Percentiles rank a stretch among this genome's conserved stretches.
Conservation (phyloP, 2,329 filamentous ascomycete genomes). For the Cercospora berteroae region DNA sequence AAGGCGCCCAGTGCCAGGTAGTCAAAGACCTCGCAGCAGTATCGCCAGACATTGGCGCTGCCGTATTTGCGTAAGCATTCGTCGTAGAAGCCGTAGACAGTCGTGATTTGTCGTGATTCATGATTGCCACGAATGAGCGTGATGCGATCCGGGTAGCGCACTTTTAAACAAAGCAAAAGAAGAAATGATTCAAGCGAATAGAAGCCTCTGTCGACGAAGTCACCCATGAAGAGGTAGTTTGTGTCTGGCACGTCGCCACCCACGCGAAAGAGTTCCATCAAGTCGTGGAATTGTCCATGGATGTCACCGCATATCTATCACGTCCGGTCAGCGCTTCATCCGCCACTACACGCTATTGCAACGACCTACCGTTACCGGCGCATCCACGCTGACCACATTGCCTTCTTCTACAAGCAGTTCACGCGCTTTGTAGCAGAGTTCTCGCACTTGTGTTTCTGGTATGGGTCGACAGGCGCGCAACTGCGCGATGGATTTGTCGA, state of each 20-base stretch:
- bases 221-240: slow-evolving; percentile 95
- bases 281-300: slow-evolving; percentile 96
- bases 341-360: background rate
- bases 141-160: slow-evolving; percentile 95
- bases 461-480: slow-evolving; percentile 94
- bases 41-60: slow-evolving; percentile 90
- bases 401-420: slow-evolving; percentile 96
- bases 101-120: slow-evolving; percentile 95
- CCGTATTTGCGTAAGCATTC: slow-evolving; percentile 96
- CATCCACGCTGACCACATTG: slow-evolving; percentile 92
- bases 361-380: slow-evolving; percentile 76
- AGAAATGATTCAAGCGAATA: slow-evolving; percentile 97
- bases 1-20: slow-evolving; percentile 89
- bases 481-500: slow-evolving; percentile 92
- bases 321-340: slow-evolving; percentile 16
- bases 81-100: slow-evolving; percentile 97
- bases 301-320: slow-evolving; percentile 88
- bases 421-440: slow-evolving; percentile 94
- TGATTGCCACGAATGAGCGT: slow-evolving; percentile 78
- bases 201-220: slow-evolving; percentile 97
- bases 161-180: slow-evolving; percentile 91
- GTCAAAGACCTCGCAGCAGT: slow-evolving; percentile 97
- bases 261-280: slow-evolving; percentile 99
- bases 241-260: slow-evolving; percentile 96
- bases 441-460: slow-evolving; percentile 89